phyloP scores from a whole-genome alignment of 345 rosid species.

The Excoecaria agallocha region DNA sequence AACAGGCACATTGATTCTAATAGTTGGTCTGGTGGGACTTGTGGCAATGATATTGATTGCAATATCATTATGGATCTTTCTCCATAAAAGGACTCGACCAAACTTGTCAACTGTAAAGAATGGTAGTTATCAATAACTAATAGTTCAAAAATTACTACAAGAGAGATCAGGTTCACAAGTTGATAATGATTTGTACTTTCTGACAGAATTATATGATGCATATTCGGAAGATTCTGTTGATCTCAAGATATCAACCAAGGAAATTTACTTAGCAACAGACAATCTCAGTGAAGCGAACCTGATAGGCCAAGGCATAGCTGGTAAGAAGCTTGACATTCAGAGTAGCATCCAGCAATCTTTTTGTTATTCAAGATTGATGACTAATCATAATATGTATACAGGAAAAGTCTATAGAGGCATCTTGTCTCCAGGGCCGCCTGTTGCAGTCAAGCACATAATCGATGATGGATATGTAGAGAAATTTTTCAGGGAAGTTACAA shows the following conservation, averaged over 20 bases:
- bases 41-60: slow-evolving; percentile 25
- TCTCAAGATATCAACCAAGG: slow-evolving; percentile 40
- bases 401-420: slow-evolving; percentile 62
- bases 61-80: slow-evolving; percentile 27
- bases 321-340: slow-evolving; percentile 29
- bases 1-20: slow-evolving; percentile 33
- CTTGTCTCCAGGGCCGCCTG: slow-evolving; percentile 39
- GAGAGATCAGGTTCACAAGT: not conserved
- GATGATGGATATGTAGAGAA: slow-evolving; percentile 50
- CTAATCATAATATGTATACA: slow-evolving; percentile 12
- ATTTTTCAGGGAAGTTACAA: slow-evolving; percentile 50
- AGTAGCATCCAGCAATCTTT: not conserved
- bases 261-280: slow-evolving; percentile 52
- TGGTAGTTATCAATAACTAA: slow-evolving; percentile 17
- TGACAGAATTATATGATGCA: slow-evolving; percentile 24
- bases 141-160: not conserved
- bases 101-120: slow-evolving; percentile 16
- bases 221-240: slow-evolving; percentile 21
- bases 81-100: slow-evolving; percentile 14
- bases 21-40: slow-evolving; percentile 30
- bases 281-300: slow-evolving; percentile 44
- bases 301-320: slow-evolving; percentile 64
- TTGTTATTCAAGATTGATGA: not conserved
- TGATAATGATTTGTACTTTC: not conserved
- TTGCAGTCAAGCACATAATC: slow-evolving; percentile 59